Evolutionary conservation across 805 yeast genomes (phyloP), one percentile per base, ranked within the genome.

Genomic region (Zygoascus biomembranicola): DNA sequence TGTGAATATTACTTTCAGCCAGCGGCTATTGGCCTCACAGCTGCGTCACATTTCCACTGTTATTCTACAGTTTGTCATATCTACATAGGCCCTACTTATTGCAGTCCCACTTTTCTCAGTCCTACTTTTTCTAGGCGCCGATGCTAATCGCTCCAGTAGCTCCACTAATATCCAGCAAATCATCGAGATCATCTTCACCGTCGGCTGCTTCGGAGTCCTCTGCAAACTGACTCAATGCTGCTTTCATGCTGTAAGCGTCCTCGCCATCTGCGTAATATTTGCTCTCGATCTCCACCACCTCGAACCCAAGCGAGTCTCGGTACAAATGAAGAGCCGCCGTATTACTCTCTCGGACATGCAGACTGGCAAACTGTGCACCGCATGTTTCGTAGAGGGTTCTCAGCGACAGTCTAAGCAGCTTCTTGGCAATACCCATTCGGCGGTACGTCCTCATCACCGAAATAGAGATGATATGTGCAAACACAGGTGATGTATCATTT

Each of bases 231-330:
- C 73, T 73, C 59, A 89, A 74, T 1, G 73, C 76, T 66, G 87
- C 87, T 65, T 81, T 82, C 99, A 94, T 94, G 43, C 94, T 85
- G 68, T 90, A 92, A 14, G 99, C 99, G 70, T 94, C 97, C 70
- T 94, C 99, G 32, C 95, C 96, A 69, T 94, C 97, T 51, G 90
- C 97, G 64, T 94, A 94, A 69, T 94, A 94, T n/a, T 85, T 78
- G 59, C 80, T 84, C 63, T 90, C 97, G 55, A 94, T 82, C 43
- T 84, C 80, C 54, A 85, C 75, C 44, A 88, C 94, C 67, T 85
- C 90, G 67, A 94, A 94, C 56, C 79, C 73, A 57, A 94, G 76
- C 1, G 97, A 85, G 64, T 88, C 95, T 65, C 85, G 77, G 72
- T 94, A 94, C 58, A 94, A 76, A 70, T 90, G 96, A 62, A 90